These are phyloP conservation scores for Macrophomina phaseolina DNA, from an alignment of 2,329 filamentous ascomycete genomes.

Conservation along the genomic window DNA sequence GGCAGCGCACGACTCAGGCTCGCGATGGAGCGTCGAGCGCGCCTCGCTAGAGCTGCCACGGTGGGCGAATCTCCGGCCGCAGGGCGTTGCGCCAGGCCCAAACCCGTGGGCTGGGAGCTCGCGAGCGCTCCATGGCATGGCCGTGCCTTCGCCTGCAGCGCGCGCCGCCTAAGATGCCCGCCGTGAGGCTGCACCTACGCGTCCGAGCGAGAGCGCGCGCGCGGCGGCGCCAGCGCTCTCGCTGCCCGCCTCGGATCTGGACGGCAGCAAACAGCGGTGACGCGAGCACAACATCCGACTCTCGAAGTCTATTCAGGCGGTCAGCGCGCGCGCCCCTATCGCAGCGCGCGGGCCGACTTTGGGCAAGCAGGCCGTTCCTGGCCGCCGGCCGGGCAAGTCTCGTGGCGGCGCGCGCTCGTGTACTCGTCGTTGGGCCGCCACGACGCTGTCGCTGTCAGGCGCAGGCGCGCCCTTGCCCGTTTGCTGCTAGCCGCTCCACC, in stretches of 20 bases:
- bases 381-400: slow-evolving; percentile 7
- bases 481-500: slow-evolving; percentile 22
- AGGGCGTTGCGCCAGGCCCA: slow-evolving; percentile 19
- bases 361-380: slow-evolving; percentile 22
- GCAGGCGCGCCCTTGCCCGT: slow-evolving; percentile 5
- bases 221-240: neutral
- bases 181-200: neutral
- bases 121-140: neutral
- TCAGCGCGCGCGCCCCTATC: slow-evolving; percentile 21
- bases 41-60: slow-evolving; percentile 20
- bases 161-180: slow-evolving; percentile 1
- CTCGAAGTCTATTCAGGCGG: slow-evolving; percentile 24
- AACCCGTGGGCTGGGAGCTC: slow-evolving; percentile 16
- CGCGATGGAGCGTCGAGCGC: slow-evolving; percentile 10
- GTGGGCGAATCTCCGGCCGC: slow-evolving; percentile 24
- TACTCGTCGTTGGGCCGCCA: neutral
- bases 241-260: slow-evolving; percentile 9
- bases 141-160: slow-evolving; percentile 16
- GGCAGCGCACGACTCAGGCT: slow-evolving; percentile 22
- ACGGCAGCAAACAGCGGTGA: slow-evolving; percentile 23
- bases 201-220: neutral
- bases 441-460: slow-evolving; percentile 17
- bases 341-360: slow-evolving; percentile 23
- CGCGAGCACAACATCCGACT: slow-evolving; percentile 24
- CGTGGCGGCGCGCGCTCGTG: slow-evolving; percentile 21